Evolutionary conservation across 441 rosid genomes (phyloP).

Genomic region (Erysimum pusillum): DNA sequence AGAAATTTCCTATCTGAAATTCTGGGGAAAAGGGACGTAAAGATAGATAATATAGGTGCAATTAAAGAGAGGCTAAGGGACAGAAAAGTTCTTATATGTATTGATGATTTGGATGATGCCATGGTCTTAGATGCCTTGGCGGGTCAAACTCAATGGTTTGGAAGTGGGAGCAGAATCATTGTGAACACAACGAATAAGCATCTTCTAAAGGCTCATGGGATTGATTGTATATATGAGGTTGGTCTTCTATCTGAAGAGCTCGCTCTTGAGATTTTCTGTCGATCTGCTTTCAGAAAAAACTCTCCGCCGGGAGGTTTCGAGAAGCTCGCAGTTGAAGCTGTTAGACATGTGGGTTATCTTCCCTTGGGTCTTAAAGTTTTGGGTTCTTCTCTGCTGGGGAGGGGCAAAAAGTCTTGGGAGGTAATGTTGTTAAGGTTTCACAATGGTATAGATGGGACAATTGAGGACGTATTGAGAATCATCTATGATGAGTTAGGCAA

Average conservation of each 20-base stretch:
- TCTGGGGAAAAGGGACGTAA: background rate
- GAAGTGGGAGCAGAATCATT: conserved; percentile 40
- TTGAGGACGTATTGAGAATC: too few relatives aligned
- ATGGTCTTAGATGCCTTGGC: conserved; percentile 23
- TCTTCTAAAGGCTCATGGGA: background rate
- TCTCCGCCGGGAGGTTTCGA: background rate
- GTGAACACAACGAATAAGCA: conserved; percentile 29
- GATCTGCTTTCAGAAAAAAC: conserved; percentile 21
- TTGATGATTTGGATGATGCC: conserved; percentile 23
- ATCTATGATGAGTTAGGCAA: too few relatives aligned
- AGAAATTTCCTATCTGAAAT: background rate
- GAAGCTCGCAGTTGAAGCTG: background rate
- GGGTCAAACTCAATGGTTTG: conserved; percentile 35
- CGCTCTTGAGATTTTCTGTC: conserved; percentile 27
- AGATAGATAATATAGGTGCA: background rate
- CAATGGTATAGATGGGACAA: too few relatives aligned
- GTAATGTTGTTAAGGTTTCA: too few relatives aligned
- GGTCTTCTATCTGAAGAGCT: background rate
- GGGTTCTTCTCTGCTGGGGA: conserved; percentile 6
- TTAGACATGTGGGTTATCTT: background rate
- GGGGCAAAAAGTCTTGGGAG: background rate
- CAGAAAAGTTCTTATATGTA: background rate
- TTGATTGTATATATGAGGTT: background rate
- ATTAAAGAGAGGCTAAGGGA: background rate
- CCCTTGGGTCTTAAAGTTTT: conserved; percentile 44